Evolutionary conservation across 495 filamentous ascomycete species (phyloP), one percentile per base, ranked within the genome.

Genomic region (Thozetella sp.): DNA sequence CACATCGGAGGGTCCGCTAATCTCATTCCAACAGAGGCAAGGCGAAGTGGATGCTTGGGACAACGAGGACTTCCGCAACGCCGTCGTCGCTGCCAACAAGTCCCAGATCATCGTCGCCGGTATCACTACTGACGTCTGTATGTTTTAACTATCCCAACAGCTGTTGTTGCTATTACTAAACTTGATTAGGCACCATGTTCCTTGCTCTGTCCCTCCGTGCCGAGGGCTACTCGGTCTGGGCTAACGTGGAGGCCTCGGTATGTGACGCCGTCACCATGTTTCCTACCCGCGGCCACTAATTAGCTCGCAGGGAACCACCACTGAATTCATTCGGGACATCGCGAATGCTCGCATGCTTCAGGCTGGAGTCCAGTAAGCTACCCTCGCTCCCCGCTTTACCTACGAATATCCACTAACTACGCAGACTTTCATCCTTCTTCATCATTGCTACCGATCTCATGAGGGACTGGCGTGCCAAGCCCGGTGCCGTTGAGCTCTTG

Each of bases 11-110:
- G 17, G 6, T 37, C 9, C 17, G 17, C 30, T 37, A 17, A 37
- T 37, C 30, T 6, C 9, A 6, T 6, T 6, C 30, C 9, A 17
- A 68, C 78, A 76, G 59, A 86, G 90, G 34, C 78, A 89, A 55
- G 90, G 90, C 30, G 90, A 93, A 64, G 90, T 93, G 62, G 81
- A 93, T 62, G 90, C 90, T 2, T 93, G 90, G 90, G 90, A 93
- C 67, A 92, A 91, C 63, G 53, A 77, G 2, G 86, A 90, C 0
- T 92, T 93, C 79, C 81, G 84, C 10, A 76, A 75, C 2, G 90
- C 90, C 19, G 82, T 93, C 53, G 68, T 72, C 37, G 87, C 87
- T 2, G 82, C 86, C 1, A 84, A 84, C 54, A 88, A 84, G 70
- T 87, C 80, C 43, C 90, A 93, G 67, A 74, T 93, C 59, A 90